Evolutionary conservation across 306 rosid genomes (phyloP).

Genomic region (Vicia villosa): DNA sequence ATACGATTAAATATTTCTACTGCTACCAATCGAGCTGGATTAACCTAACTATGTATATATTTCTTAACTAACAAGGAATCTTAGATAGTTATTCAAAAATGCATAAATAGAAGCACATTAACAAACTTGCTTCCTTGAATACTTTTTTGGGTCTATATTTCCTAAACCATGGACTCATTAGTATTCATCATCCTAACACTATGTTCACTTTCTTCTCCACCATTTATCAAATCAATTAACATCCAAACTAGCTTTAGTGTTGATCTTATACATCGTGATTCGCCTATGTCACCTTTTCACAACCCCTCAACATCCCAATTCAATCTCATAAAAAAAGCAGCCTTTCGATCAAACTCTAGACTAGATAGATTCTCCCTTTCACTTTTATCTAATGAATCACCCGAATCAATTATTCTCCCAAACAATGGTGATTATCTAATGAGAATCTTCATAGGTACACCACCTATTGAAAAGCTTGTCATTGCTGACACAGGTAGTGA

Average conservation of each 20-base stretch:
- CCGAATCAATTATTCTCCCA: background rate
- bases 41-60: background rate
- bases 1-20: too few relatives aligned
- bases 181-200: background rate
- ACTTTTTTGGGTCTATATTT: background rate
- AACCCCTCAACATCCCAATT: conserved; percentile 15
- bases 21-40: too few relatives aligned
- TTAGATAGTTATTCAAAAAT: background rate
- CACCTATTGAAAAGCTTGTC: conserved; percentile 29
- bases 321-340: background rate
- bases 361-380: background rate
- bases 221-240: background rate
- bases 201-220: background rate
- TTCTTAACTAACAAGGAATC: background rate
- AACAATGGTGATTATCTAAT: conserved; percentile 26
- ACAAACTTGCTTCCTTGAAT: background rate
- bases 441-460: conserved; percentile 36
- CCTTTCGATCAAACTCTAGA: conserved; percentile 13
- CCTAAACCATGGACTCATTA: background rate
- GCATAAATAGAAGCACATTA: background rate
- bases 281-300: conserved; percentile 33
- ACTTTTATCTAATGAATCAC: background rate
- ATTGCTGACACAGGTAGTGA: conserved; percentile 41
- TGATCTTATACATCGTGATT: conserved; percentile 39
- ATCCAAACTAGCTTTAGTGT: conserved; percentile 6